Evolutionary conservation across 2,329 filamentous ascomycete species (phyloP).

Genomic region (Cordyceps tenuipes): DNA sequence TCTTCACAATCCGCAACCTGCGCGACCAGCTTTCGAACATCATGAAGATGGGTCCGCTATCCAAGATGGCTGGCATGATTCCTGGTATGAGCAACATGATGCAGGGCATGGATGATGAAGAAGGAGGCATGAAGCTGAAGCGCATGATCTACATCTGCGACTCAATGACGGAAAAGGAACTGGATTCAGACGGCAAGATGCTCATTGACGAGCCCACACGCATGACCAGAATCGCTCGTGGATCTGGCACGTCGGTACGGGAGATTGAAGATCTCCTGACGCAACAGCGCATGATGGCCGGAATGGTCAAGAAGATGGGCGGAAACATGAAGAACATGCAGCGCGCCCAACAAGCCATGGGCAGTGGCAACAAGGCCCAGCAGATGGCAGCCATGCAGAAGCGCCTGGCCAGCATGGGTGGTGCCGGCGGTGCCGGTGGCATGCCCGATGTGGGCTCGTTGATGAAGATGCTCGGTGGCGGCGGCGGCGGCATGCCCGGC

Average conservation of each 20-base stretch:
- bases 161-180: conserved; percentile 92
- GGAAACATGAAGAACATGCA: conserved; percentile 98
- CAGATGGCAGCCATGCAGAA: conserved; percentile 98
- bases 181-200: conserved; percentile 90
- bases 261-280: conserved; percentile 97
- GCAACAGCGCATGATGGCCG: conserved; percentile 97
- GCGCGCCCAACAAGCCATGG: conserved; percentile 82
- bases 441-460: conserved; percentile 80
- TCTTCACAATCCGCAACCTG: conserved; percentile 90
- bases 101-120: conserved; percentile 93
- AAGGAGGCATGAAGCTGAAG: conserved; percentile 86
- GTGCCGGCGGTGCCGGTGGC: conserved; percentile 50
- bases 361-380: conserved; percentile 81
- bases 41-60: conserved; percentile 98
- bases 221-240: conserved; percentile 85
- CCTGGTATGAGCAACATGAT: conserved; percentile 91
- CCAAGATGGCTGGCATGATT: conserved; percentile 98
- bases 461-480: conserved; percentile 78
- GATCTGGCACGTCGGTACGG: conserved; percentile 79
- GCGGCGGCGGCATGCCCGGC: conserved; percentile 57
- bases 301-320: conserved; percentile 98
- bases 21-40: conserved; percentile 95
- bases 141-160: conserved; percentile 99
- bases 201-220: conserved; percentile 87
- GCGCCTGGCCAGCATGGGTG: conserved; percentile 85